Base-by-base conservation (phyloP, 2,329 filamentous ascomycete genomes). In the Fusarium torreyae region DNA sequence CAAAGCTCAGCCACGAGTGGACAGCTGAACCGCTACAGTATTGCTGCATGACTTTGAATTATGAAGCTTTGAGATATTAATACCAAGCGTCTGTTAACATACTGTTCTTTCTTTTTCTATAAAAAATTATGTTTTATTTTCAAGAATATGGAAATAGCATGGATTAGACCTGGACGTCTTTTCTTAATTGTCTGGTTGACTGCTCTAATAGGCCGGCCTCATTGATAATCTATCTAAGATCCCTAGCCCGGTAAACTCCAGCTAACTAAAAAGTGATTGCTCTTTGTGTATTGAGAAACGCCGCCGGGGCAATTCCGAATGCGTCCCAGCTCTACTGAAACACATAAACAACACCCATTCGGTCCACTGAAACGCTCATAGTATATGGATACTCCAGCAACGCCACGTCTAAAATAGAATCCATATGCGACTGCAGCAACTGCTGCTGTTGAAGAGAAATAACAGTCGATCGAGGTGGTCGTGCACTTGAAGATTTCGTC, bases 301-400 rank as follows among this genome's bases (percentile, higher is more conserved):
- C 59, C 36, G 26, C 40, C 18, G n/a, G 51, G 44, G 57, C 26
- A 34, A n/a, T 34, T 38, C 20, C 28, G 44, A 46, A 22, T 56
- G 51, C 48, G 40, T 53, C 44, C 50, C 65, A 58, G 42, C n/a
- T 70, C 73, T 79, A 87, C 71, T 85, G 83, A 76, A 91, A 97
- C 54, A 98, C 90, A 84, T 96, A 97, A 45, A 98, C 89, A 77
- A 95, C 91, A 1, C 96, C 96, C 39, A 91, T 92, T 73, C 95
- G 86, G 83, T 99, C 96, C 55, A 92, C 94, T 70, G 92, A 97
- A 50, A 98, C 86, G 34, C 94, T 92, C 93, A 98, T 98, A 6
- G 92, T 92, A 79, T 97, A 98, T 24, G 96, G 96, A 69, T 88
- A 86, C 82, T 98, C 94, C 71, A 99, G 80, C 75, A 98, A 82